phyloP scores from a whole-genome alignment of 495 filamentous ascomycete species.

The Trichoderma reesei region DNA sequence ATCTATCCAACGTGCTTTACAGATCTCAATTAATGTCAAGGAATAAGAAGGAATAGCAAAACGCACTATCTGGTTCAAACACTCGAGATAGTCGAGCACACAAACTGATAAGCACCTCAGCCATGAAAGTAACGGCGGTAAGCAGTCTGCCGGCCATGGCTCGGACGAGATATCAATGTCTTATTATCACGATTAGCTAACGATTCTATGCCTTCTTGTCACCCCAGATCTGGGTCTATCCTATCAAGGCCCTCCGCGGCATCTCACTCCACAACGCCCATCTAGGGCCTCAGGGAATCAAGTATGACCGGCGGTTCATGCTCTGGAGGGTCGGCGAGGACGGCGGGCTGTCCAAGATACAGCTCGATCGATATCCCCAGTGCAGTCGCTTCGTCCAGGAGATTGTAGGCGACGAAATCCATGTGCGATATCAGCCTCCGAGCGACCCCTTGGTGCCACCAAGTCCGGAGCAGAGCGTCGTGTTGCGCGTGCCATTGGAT shows the following conservation, averaged over 20 bases:
- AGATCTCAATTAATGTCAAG: neutral
- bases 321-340: constrained; percentile 46
- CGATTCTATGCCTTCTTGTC: neutral
- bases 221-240: constrained; percentile 69
- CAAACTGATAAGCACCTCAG: neutral
- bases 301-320: constrained; percentile 72
- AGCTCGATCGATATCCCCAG: constrained; percentile 49
- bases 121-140: constrained; percentile 10
- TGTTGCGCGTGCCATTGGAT: constrained; percentile 48
- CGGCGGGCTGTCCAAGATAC: constrained; percentile 51
- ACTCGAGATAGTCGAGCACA: neutral
- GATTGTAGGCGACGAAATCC: constrained; percentile 33
- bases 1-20: neutral
- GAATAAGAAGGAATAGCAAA: neutral
- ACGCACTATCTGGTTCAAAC: neutral
- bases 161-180: too few species aligned
- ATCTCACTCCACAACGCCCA: constrained; percentile 45
- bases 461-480: constrained; percentile 13
- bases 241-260: constrained; percentile 75
- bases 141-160: neutral
- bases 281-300: constrained; percentile 58
- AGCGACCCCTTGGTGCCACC: constrained; percentile 16
- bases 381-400: constrained; percentile 61
- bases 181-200: too few species aligned
- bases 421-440: constrained; percentile 46